phyloP scores from a whole-genome alignment of 208 protist genomes.

The Phytomonas sp. region DNA sequence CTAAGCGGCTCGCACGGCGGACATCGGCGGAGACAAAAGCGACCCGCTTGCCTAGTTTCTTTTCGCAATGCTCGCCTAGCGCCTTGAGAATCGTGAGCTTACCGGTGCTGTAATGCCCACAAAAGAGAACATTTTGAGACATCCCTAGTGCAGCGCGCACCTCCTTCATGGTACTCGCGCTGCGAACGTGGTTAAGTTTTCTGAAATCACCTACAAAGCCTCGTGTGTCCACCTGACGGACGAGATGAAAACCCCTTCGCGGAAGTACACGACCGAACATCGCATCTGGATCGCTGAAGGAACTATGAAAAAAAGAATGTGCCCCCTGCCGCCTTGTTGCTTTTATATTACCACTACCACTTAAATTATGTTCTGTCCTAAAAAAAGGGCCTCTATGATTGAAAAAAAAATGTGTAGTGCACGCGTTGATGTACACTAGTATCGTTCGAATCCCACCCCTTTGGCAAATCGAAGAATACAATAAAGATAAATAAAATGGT shows the following conservation, averaged over 20 bases:
- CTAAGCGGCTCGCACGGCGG: constrained; percentile 50
- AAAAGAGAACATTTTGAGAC: constrained; percentile 61
- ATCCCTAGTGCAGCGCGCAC: constrained; percentile 23
- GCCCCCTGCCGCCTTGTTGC: not conserved
- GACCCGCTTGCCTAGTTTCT: constrained; percentile 26
- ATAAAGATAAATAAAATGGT: not conserved
- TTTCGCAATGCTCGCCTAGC: constrained; percentile 56
- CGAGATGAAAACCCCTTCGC: constrained; percentile 28
- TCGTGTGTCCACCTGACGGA: constrained; percentile 65
- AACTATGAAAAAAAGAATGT: constrained; percentile 1
- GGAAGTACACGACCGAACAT: constrained; percentile 15
- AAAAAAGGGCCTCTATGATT: constrained; percentile 2
- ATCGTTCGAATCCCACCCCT: not conserved
- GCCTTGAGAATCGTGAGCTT: constrained; percentile 76
- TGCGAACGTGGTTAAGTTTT: constrained; percentile 27
- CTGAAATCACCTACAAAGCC: constrained; percentile 71
- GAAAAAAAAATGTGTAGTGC: not conserved
- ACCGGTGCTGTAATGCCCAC: constrained; percentile 66
- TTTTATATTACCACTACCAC: not conserved
- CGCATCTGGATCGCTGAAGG: not conserved
- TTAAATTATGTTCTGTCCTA: constrained; percentile 1
- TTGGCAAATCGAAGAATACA: not conserved
- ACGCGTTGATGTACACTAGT: not conserved
- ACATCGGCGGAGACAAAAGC: constrained; percentile 70
- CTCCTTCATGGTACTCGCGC: constrained; percentile 27